These are phyloP conservation scores for Colletotrichum lupini DNA, from an alignment of 2,329 filamentous ascomycete genomes.

Conservation along the genomic window DNA sequence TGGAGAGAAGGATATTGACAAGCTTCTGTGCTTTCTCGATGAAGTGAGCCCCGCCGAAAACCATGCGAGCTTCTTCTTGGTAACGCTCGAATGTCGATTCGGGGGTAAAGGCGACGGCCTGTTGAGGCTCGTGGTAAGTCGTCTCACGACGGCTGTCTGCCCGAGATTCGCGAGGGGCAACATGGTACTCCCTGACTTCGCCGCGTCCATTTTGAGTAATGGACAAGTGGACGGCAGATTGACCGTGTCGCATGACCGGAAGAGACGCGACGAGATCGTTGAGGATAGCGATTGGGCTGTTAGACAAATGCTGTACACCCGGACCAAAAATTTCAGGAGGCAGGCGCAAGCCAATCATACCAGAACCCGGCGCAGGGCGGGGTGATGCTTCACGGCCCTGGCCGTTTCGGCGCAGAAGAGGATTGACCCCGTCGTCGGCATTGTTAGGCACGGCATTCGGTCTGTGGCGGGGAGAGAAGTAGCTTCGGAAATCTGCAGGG, in stretches of 20 bases:
- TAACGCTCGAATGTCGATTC: constrained; percentile 81
- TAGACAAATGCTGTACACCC: constrained; percentile 49
- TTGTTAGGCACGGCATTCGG: constrained; percentile 64
- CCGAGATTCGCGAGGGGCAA: constrained; percentile 55
- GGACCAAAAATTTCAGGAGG: constrained; percentile 57
- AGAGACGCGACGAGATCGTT: constrained; percentile 68
- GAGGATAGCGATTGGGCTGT: constrained; percentile 65
- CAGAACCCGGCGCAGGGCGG: constrained; percentile 59
- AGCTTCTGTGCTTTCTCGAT: constrained; percentile 77
- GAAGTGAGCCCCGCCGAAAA: constrained; percentile 75
- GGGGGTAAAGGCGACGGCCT: constrained; percentile 80
- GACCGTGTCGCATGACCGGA: constrained; percentile 58
- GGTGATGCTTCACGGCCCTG: constrained; percentile 57
- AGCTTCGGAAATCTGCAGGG: constrained; percentile 58
- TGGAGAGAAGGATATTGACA: constrained; percentile 74
- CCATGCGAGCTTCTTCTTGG: constrained; percentile 88
- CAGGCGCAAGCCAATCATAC: constrained; percentile 65
- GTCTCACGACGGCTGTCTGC: constrained; percentile 60
- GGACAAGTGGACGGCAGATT: constrained; percentile 69
- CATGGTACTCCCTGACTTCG: constrained; percentile 63
- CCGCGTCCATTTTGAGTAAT: constrained; percentile 62
- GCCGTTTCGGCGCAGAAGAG: constrained; percentile 77
- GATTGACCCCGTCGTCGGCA: constrained; percentile 86
- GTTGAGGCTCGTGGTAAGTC: constrained; percentile 70
- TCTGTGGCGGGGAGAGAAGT: constrained; percentile 64